Base-by-base conservation (phyloP, 768 basidiomycete species). In the Pleurotus citrinopileatus region DNA sequence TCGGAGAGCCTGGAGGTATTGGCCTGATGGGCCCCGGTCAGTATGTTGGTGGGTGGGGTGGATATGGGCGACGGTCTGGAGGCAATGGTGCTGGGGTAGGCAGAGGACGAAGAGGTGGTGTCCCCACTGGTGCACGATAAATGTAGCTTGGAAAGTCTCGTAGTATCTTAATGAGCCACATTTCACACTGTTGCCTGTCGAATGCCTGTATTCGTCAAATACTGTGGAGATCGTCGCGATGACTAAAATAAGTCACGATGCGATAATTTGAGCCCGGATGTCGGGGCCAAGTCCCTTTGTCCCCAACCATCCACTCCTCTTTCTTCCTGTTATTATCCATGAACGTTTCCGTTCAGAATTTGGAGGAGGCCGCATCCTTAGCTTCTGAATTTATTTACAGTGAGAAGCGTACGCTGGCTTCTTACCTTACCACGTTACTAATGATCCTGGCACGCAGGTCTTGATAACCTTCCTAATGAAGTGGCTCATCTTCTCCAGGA, bases 1-100 rank as follows among this genome's bases (percentile, higher is more conserved):
- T 94, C 75, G 91, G 91, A 2, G 91, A 93, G 65, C 83, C 90
- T 6, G 89, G 89, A 9, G 87, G 87, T 44, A 80, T 88, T 15
- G 88, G 89, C 4, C 65, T 89, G 47, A 78, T 90, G 75, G 89
- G 89, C 0, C 88, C 88, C 23, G 87, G 87, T 34, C 85, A 83
- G 9, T 89, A 57, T 42, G 85, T 88, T n/a, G 79, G 82, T 44
- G 87, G 85, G 15, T 89, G 87, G 85, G 86, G 87, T 32, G 86
- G 85, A 12, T 82, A 82, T 68, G 82, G 87, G 0, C 65, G 74
- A 47, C 62, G 76, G n/a, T 76, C 76, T 23, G 74, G 71, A 23
- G 56, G 71, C n/a, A n/a, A n/a, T 23, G 67, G 66, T 22, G 59
- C 74, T 40, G 64, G 74, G 20, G 73, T 68, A 22, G 70, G 70